Evolutionary conservation across 2,329 filamentous ascomycete genomes (phyloP).

Genomic region (Dothidotthia symphoricarpi): DNA sequence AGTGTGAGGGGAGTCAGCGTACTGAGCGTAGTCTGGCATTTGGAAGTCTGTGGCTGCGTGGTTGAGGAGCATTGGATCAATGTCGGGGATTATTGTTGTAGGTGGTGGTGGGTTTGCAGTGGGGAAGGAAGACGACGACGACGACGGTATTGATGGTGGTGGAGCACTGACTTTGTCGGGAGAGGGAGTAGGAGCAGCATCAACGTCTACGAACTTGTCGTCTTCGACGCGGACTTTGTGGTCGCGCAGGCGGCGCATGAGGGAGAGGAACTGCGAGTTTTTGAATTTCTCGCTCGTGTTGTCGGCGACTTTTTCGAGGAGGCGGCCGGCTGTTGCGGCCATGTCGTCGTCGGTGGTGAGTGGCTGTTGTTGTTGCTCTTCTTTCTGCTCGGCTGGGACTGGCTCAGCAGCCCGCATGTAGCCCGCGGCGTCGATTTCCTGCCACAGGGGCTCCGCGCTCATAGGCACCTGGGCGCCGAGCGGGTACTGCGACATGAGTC

Average conservation of each 20-base stretch:
- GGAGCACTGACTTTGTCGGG: neutral
- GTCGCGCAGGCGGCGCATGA: conserved; percentile 75
- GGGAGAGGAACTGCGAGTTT: conserved; percentile 70
- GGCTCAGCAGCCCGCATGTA: conserved; percentile 25
- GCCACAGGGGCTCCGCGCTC: conserved; percentile 27
- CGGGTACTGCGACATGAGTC: conserved; percentile 40
- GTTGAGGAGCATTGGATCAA: conserved; percentile 32
- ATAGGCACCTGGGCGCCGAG: conserved; percentile 20
- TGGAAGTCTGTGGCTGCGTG: conserved; percentile 34
- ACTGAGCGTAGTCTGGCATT: conserved; percentile 25
- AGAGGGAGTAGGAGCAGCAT: conserved; percentile 18
- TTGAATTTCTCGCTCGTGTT: conserved; percentile 73
- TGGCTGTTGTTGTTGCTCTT: conserved; percentile 25
- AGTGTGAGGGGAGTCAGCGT: conserved; percentile 10
- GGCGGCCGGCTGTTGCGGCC: conserved; percentile 66
- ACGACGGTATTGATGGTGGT: too few species aligned
- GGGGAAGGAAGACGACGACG: too few species aligned
- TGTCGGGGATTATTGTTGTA: conserved; percentile 15
- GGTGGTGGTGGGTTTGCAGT: neutral
- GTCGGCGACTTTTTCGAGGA: conserved; percentile 66
- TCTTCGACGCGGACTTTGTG: conserved; percentile 70
- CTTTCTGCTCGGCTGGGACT: conserved; percentile 21
- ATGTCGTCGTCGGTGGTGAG: conserved; percentile 63
- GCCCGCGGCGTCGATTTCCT: conserved; percentile 32
- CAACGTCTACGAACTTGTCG: conserved; percentile 62